Conservation (phyloP, 2,329 filamentous ascomycete species). For the Botrytis elliptica region DNA sequence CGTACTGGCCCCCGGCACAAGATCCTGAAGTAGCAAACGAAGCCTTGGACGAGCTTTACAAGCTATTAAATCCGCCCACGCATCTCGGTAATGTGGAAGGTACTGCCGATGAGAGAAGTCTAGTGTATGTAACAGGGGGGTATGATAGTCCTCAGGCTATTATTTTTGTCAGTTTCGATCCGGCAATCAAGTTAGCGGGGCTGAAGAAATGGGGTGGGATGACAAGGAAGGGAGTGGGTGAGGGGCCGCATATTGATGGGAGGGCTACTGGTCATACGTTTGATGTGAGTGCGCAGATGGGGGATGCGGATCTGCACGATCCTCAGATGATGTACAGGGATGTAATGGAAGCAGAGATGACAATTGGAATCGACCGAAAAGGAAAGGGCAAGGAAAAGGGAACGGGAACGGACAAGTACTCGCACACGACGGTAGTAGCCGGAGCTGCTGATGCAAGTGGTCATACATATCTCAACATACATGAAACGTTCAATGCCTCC, state of each 20-base stretch:
- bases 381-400: slow-evolving; percentile 31
- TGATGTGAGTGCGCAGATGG: background rate
- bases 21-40: slow-evolving; percentile 28
- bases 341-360: slow-evolving; percentile 29
- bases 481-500: background rate
- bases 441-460: background rate
- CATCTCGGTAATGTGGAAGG: slow-evolving; percentile 43
- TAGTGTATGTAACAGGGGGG: slow-evolving; percentile 47
- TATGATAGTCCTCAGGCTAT: slow-evolving; percentile 38
- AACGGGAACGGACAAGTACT: slow-evolving; percentile 16
- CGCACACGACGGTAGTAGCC: background rate
- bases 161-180: slow-evolving; percentile 47
- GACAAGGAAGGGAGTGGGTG: slow-evolving; percentile 29
- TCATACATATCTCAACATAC: background rate
- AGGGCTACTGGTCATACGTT: slow-evolving; percentile 27
- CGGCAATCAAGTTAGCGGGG: slow-evolving; percentile 40
- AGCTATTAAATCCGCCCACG: slow-evolving; percentile 43
- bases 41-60: slow-evolving; percentile 41
- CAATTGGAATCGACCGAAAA: slow-evolving; percentile 30
- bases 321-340: slow-evolving; percentile 21
- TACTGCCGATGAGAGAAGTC: slow-evolving; percentile 47
- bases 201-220: slow-evolving; percentile 33
- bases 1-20: slow-evolving; percentile 41
- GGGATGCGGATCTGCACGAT: background rate
- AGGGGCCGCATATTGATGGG: slow-evolving; percentile 35